Conservation (phyloP, 1,284 basidiomycete genomes). For the Ganoderma boninense region DNA sequence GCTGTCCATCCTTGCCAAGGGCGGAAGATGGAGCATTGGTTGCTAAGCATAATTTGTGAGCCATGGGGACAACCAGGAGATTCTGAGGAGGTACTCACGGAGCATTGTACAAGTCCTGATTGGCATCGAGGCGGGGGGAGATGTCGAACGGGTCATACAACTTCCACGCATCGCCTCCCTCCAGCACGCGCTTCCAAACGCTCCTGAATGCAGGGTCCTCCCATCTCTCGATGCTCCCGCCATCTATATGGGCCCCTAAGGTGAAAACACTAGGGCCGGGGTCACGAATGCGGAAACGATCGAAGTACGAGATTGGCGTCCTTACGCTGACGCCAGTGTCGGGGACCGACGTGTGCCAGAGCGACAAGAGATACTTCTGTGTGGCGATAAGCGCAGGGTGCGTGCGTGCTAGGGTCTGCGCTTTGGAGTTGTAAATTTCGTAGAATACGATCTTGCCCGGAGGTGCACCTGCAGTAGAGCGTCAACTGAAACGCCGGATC, state of each 20-base stretch:
- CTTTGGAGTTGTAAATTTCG: slow-evolving; percentile 74
- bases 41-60: slow-evolving; percentile 43
- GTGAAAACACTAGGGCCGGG: slow-evolving; percentile 72
- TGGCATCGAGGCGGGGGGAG: slow-evolving; percentile 58
- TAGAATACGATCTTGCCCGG: slow-evolving; percentile 74
- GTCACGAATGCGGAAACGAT: slow-evolving; percentile 77
- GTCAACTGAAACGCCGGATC: not conserved
- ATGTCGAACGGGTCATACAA: slow-evolving; percentile 68
- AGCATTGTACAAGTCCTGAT: slow-evolving; percentile 62
- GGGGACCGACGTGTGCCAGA: slow-evolving; percentile 62
- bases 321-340: slow-evolving; percentile 55
- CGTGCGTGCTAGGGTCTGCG: slow-evolving; percentile 65
- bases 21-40: slow-evolving; percentile 79
- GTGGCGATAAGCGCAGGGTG: slow-evolving; percentile 60
- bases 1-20: slow-evolving; percentile 83
- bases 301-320: slow-evolving; percentile 77
- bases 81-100: slow-evolving; percentile 45
- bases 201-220: slow-evolving; percentile 72
- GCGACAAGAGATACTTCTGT: slow-evolving; percentile 61
- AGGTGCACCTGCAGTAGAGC: slow-evolving; percentile 61
- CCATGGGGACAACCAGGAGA: too few relatives aligned
- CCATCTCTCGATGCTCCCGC: slow-evolving; percentile 82
- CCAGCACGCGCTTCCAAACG: slow-evolving; percentile 65
- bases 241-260: slow-evolving; percentile 81
- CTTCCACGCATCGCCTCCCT: slow-evolving; percentile 55